Conservation (phyloP, 2,329 filamentous ascomycete species). For the Alternaria rosae region DNA sequence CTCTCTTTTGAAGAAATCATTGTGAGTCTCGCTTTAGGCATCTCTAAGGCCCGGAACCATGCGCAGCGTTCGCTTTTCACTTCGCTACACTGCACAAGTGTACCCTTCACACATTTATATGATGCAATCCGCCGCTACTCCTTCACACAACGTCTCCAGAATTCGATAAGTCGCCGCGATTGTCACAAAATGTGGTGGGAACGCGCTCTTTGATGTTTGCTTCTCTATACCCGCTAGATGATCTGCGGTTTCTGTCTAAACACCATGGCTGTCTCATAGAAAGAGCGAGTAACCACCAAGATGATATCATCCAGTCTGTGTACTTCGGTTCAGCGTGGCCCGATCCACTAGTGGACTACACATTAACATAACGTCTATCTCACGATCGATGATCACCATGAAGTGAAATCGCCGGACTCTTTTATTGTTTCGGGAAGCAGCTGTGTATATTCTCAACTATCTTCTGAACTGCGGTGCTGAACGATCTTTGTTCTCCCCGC, state of each 20-base stretch:
- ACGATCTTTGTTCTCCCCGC: neutral
- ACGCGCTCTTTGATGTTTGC: neutral
- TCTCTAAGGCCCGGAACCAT: neutral
- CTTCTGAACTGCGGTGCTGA: neutral
- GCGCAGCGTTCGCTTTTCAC: neutral
- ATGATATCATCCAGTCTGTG: neutral
- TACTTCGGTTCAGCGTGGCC: neutral
- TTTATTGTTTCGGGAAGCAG: neutral
- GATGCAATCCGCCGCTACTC: neutral
- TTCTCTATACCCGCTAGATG: neutral
- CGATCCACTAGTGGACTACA: slow-evolving; percentile 9
- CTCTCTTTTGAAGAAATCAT: neutral
- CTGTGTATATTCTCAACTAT: neutral
- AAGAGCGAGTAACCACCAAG: neutral
- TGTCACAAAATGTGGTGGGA: neutral
- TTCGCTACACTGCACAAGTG: neutral
- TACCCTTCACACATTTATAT: neutral
- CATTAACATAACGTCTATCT: neutral
- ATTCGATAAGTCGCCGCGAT: neutral
- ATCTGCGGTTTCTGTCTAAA: neutral
- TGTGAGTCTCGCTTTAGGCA: neutral
- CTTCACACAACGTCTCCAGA: neutral
- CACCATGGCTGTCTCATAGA: neutral
- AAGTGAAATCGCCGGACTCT: neutral
- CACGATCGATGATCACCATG: neutral